phyloP scores from a whole-genome alignment of 1,284 basidiomycete genomes.

The Ustilago sp. region DNA sequence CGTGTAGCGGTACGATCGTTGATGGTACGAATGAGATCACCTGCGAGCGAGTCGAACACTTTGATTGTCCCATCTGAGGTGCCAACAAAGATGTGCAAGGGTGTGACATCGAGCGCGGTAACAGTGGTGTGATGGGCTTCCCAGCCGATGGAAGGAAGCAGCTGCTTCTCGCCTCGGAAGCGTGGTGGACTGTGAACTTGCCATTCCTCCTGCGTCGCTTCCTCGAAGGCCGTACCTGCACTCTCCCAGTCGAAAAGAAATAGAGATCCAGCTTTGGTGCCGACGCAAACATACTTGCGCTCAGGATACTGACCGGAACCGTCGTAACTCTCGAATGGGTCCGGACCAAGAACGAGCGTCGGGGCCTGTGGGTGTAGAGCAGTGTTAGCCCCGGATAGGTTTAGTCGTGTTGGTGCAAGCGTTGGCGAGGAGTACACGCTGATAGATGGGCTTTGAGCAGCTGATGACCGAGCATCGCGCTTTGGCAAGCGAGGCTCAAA shows the following conservation, averaged over 20 bases:
- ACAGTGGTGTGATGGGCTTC: constrained; percentile 58
- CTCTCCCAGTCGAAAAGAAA: constrained; percentile 64
- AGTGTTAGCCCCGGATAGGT: background rate
- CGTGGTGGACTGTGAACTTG: constrained; percentile 73
- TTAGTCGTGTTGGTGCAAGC: constrained; percentile 25
- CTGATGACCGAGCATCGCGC: constrained; percentile 31
- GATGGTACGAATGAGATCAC: constrained; percentile 62
- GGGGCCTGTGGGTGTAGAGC: constrained; percentile 4
- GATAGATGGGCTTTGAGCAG: constrained; percentile 28
- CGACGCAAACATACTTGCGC: constrained; percentile 61
- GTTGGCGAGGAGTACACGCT: constrained; percentile 38
- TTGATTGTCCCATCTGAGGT: constrained; percentile 75
- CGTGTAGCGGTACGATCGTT: constrained; percentile 64
- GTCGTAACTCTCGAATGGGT: constrained; percentile 25
- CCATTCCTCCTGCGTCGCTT: constrained; percentile 48
- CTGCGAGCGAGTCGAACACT: constrained; percentile 78
- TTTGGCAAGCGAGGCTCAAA: constrained; percentile 58
- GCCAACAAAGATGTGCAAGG: constrained; percentile 50
- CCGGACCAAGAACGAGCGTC: constrained; percentile 39
- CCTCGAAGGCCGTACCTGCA: constrained; percentile 36
- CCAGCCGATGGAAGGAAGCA: constrained; percentile 72
- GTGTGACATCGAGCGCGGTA: constrained; percentile 59
- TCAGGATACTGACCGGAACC: constrained; percentile 52
- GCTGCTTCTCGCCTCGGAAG: constrained; percentile 75
- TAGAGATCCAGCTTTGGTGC: constrained; percentile 59